Conservation (phyloP, 73 alveolate species). For the Paramecium bursaria region DNA sequence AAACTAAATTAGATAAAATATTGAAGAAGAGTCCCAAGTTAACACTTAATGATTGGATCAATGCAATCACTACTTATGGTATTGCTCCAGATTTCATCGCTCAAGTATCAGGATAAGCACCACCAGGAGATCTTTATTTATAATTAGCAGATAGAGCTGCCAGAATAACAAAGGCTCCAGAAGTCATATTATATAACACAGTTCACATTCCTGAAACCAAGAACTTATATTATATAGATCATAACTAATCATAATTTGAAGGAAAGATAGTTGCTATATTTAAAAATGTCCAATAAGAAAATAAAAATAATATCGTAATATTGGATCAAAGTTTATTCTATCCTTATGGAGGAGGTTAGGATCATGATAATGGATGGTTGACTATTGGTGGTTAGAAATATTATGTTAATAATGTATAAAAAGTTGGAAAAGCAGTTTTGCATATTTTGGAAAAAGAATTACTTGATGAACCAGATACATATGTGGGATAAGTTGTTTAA, state of each 20-base stretch:
- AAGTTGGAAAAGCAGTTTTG: conserved; percentile 95
- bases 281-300: conserved; percentile 84
- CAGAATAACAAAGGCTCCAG: conserved; percentile 94
- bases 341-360: conserved; percentile 99
- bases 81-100: conserved; percentile 97
- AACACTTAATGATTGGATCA: conserved; percentile 97
- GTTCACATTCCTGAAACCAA: conserved; percentile 93
- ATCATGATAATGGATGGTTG: conserved; percentile 90
- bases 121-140: conserved; percentile 94
- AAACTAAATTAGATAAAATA: conserved; percentile 88
- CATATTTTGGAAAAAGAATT: conserved; percentile 91
- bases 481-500: conserved; percentile 85
- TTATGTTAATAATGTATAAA: conserved; percentile 89
- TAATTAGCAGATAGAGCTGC: conserved; percentile 94
- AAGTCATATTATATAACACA: conserved; percentile 91
- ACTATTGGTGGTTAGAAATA: conserved; percentile 77
- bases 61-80: conserved; percentile 97
- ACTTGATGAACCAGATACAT: conserved; percentile 78
- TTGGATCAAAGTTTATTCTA: conserved; percentile 91
- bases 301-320: conserved; percentile 89
- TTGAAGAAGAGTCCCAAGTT: conserved; percentile 86
- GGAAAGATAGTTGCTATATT: conserved; percentile 91
- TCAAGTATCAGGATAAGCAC: conserved; percentile 84
- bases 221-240: conserved; percentile 90
- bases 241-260: conserved; percentile 82